A percentile compares a stretch with the other conserved stretches of the same genome.
phyloP scores from a whole-genome alignment of 83 land plant species.

The Picea mariana region DNA sequence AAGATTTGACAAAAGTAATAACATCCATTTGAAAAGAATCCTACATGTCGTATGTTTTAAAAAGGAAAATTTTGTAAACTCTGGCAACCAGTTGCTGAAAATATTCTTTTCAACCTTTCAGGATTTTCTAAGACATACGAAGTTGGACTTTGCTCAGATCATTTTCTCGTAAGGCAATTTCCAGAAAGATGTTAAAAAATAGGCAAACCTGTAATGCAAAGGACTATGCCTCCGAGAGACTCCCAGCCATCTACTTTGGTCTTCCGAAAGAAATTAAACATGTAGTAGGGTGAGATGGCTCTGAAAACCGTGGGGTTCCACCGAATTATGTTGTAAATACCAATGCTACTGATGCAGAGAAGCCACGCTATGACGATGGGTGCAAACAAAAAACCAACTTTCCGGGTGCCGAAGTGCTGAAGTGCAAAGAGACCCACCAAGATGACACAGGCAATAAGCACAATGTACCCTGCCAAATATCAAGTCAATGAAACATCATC shows the following conservation, averaged over 20 bases:
- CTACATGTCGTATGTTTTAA: too few relatives aligned
- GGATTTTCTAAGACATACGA: not conserved
- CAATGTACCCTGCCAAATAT: too few relatives aligned
- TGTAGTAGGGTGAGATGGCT: constrained; percentile 65
- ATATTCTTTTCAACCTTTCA: too few relatives aligned
- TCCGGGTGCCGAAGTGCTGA: constrained; percentile 64
- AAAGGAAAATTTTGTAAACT: too few relatives aligned
- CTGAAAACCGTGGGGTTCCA: constrained; percentile 56
- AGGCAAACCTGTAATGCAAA: constrained; percentile 61
- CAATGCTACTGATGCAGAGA: constrained; percentile 55
- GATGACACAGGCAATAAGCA: constrained; percentile 32
- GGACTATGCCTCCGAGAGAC: constrained; percentile 66
- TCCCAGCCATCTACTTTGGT: constrained; percentile 63
- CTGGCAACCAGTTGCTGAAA: too few relatives aligned
- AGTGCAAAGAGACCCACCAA: constrained; percentile 59
- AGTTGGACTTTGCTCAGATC: too few relatives aligned
- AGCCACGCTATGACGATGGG: constrained; percentile 72
- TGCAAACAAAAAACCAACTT: constrained; percentile 69
- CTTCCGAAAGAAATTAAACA: constrained; percentile 44
- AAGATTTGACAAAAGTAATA: too few relatives aligned
- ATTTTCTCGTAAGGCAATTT: not conserved
- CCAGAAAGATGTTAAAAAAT: constrained; percentile 3
- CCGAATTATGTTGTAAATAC: constrained; percentile 53
- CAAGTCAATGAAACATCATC: too few relatives aligned
- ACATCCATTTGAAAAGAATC: too few relatives aligned